These are phyloP conservation scores for Jaminaea rosea DNA, from an alignment of 1,284 basidiomycete genomes.

Conservation along the genomic window DNA sequence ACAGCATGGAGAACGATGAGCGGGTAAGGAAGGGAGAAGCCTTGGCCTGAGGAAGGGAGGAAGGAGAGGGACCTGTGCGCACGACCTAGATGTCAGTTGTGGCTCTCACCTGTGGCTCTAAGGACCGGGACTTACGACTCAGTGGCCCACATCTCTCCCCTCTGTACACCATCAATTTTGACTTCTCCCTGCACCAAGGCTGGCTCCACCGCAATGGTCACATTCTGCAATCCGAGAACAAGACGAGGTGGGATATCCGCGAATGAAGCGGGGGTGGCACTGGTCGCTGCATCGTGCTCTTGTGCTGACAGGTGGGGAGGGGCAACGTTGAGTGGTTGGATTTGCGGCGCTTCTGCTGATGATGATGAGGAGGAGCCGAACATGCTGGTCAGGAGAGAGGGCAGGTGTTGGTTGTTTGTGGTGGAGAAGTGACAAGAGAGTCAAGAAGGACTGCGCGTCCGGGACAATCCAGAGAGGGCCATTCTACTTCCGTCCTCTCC, in stretches of 20 bases:
- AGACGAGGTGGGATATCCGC: conserved; percentile 1
- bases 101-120: too few species aligned
- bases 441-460: too few species aligned
- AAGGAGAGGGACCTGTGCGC: conserved; percentile 24
- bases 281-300: conserved; percentile 1
- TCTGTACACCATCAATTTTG: not conserved
- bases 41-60: conserved; percentile 13
- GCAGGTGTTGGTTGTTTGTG: too few species aligned
- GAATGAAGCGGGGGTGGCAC: conserved; percentile 10
- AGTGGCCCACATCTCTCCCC: conserved; percentile 10
- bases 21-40: conserved; percentile 33
- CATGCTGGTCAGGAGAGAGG: too few species aligned
- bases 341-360: too few species aligned
- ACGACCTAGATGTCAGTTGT: too few species aligned
- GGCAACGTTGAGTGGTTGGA: not conserved
- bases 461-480: too few species aligned
- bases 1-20: conserved; percentile 39
- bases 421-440: too few species aligned
- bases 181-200: too few species aligned
- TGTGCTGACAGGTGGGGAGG: not conserved
- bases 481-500: too few species aligned
- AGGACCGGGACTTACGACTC: conserved; percentile 8
- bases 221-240: not conserved
- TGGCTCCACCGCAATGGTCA: not conserved
- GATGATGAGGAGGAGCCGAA: too few species aligned